Conservation (phyloP, 1,284 basidiomycete genomes). For the Porphyrellus sp. region DNA sequence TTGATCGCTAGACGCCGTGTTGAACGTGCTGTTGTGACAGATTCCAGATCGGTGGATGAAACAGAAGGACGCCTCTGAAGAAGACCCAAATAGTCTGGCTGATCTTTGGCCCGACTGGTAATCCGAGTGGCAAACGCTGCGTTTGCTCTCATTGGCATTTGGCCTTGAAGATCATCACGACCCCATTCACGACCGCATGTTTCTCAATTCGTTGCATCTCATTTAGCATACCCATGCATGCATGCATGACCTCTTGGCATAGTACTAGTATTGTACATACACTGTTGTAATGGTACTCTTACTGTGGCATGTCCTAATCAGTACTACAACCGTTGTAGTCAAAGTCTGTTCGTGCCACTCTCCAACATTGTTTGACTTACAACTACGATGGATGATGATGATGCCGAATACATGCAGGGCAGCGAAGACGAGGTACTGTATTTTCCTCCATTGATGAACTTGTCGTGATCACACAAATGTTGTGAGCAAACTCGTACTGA, state of each 20-base stretch:
- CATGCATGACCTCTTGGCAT: constrained; percentile 16
- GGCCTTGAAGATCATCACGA: not conserved
- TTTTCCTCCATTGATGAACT: constrained; percentile 7
- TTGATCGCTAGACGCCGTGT: constrained; percentile 1
- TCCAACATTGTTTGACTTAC: constrained; percentile 3
- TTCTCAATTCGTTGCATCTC: constrained; percentile 13
- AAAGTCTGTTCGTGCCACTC: not conserved
- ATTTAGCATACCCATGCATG: constrained; percentile 23
- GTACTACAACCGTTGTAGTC: not conserved
- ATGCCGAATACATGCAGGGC: constrained; percentile 87
- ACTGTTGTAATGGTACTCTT: constrained; percentile 16
- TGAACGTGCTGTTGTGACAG: constrained; percentile 36
- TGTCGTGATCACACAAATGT: constrained; percentile 1
- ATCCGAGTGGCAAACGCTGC: constrained; percentile 1
- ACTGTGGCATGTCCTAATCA: constrained; percentile 10
- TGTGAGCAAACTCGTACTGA: constrained; percentile 6
- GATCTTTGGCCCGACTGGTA: constrained; percentile 57
- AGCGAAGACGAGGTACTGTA: constrained; percentile 71
- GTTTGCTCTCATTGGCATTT: constrained; percentile 6
- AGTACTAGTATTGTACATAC: constrained; percentile 16
- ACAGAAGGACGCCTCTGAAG: constrained; percentile 69
- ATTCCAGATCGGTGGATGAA: constrained; percentile 88
- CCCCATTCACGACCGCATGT: constrained; percentile 1
- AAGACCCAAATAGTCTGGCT: constrained; percentile 55
- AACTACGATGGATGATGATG: constrained; percentile 77